Percentiles rank a stretch among this genome's conserved stretches.
Conservation (phyloP, 352 stramenopile genomes). For the Phytopythium oedochilum region DNA sequence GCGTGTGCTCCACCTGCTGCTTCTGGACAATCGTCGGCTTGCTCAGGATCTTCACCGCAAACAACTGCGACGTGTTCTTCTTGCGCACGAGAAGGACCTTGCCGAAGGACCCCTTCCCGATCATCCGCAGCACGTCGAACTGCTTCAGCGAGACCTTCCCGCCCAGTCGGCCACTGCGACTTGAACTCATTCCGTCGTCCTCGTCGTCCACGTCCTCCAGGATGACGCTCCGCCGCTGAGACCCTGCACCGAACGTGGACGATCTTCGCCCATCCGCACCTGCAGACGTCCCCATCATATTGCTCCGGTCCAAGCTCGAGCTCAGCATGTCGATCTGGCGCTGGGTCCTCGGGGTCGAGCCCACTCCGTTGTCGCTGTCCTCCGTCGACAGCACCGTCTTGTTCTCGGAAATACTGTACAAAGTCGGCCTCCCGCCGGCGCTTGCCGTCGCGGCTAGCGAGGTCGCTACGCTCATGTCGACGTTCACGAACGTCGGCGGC, state of each 20-base stretch:
- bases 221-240: constrained; percentile 48
- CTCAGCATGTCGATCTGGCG: constrained; percentile 39
- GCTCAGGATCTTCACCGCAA: constrained; percentile 82
- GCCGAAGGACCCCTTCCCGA: constrained; percentile 91
- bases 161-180: constrained; percentile 5
- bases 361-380: constrained; percentile 7
- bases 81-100: constrained; percentile 89
- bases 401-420: constrained; percentile 55
- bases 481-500: constrained; percentile 60
- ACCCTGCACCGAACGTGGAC: neutral
- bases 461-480: constrained; percentile 21
- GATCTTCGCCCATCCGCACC: constrained; percentile 1
- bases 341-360: constrained; percentile 9
- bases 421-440: constrained; percentile 16
- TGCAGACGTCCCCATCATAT: constrained; percentile 23
- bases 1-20: constrained; percentile 80
- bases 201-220: constrained; percentile 70
- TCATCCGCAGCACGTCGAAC: constrained; percentile 89
- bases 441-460: constrained; percentile 3
- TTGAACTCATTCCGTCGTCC: constrained; percentile 18
- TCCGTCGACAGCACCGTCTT: constrained; percentile 24
- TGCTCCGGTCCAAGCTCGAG: constrained; percentile 34
- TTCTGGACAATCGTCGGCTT: constrained; percentile 79
- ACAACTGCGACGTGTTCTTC: constrained; percentile 70
- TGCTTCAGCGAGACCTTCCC: constrained; percentile 77